phyloP scores from a whole-genome alignment of 2,329 filamentous ascomycete species.

The Leptosphaerulina australis region DNA sequence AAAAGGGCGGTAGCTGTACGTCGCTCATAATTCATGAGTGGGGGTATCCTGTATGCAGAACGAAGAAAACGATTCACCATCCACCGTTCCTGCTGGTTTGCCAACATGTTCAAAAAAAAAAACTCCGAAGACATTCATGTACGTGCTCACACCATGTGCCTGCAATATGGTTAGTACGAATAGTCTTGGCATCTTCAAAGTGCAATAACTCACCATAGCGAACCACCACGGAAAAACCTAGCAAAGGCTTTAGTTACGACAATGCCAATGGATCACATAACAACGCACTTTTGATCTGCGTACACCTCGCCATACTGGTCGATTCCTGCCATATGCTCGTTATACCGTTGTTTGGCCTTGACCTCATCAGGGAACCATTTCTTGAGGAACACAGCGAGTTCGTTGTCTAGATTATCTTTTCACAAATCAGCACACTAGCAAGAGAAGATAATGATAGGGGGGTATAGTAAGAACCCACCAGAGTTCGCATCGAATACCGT shows the following conservation, averaged over 20 bases:
- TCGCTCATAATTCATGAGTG: neutral
- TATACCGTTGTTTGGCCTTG: constrained; percentile 63
- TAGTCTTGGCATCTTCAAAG: neutral
- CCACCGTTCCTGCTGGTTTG: too few relatives aligned
- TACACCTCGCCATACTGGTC: constrained; percentile 74
- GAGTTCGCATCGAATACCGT: constrained; percentile 73
- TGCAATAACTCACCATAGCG: constrained; percentile 17
- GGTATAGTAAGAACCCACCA: constrained; percentile 52
- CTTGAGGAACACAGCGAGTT: constrained; percentile 71
- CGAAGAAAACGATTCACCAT: neutral
- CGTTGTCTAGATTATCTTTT: constrained; percentile 70
- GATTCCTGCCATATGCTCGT: constrained; percentile 75
- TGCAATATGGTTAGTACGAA: neutral
- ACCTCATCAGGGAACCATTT: constrained; percentile 80
- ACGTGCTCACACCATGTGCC: constrained; percentile 1
- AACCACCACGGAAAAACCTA: constrained; percentile 28
- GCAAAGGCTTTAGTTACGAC: constrained; percentile 19
- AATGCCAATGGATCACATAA: constrained; percentile 59
- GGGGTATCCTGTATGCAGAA: neutral
- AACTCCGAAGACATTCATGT: too few relatives aligned
- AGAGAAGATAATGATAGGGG: neutral
- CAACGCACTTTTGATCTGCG: constrained; percentile 59
- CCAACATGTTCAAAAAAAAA: neutral
- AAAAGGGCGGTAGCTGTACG: neutral
- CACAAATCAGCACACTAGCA: too few relatives aligned